Percentiles rank a stretch among this genome's conserved stretches.
Conservation (phyloP, 805 yeast species). For the Sungouiella thailandica region DNA sequence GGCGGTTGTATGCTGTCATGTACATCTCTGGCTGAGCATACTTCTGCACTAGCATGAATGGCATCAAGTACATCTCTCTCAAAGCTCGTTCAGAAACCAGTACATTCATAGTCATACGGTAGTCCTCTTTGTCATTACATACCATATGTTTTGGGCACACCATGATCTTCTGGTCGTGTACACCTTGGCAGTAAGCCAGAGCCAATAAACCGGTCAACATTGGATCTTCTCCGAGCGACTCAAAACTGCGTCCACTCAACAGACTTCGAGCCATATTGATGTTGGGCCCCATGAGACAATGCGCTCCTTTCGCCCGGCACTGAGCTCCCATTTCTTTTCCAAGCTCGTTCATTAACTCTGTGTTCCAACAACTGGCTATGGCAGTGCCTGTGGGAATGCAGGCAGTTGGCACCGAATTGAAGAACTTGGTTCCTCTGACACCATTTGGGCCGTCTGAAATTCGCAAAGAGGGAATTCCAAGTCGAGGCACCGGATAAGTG, state of each 20-base stretch:
- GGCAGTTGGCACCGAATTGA: conserved; percentile 20
- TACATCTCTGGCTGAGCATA: neutral
- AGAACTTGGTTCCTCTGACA: conserved; percentile 21
- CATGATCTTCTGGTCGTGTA: neutral
- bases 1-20: neutral
- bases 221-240: neutral
- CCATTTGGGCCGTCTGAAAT: conserved; percentile 29
- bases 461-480: conserved; percentile 43
- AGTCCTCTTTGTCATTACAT: neutral
- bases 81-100: neutral
- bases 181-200: neutral
- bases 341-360: conserved; percentile 14
- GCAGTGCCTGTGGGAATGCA: conserved; percentile 27
- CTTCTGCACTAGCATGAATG: neutral
- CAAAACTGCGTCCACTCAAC: neutral
- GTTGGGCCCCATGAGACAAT: conserved; percentile 10
- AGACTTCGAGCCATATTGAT: neutral
- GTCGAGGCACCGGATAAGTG: conserved; percentile 32
- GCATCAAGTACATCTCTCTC: neutral
- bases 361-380: conserved; percentile 21
- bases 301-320: conserved; percentile 22
- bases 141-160: neutral
- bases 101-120: neutral
- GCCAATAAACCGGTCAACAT: neutral
- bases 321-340: conserved; percentile 23